Conservation (phyloP, 176 grass and related monocot species). For the Otatea glauca region DNA sequence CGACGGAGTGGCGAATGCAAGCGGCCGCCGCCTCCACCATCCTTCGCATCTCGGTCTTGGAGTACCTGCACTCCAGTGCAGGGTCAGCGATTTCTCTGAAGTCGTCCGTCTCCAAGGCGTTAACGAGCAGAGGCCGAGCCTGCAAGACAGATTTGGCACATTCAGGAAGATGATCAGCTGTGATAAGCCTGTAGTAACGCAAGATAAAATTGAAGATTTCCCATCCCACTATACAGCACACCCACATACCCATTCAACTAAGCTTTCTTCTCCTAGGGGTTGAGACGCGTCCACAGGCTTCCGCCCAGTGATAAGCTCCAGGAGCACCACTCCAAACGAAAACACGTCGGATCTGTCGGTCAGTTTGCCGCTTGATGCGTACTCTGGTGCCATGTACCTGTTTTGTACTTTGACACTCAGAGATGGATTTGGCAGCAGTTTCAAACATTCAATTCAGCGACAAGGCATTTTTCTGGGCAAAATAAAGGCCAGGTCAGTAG, state of each 20-base stretch:
- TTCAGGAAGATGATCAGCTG: background rate
- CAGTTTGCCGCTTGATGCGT: conserved; percentile 85
- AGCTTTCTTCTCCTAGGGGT: conserved; percentile 74
- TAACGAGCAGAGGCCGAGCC: conserved; percentile 69
- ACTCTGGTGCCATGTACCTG: conserved; percentile 90
- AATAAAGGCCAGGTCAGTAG: background rate
- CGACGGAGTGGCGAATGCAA: conserved; percentile 76
- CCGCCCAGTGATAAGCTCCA: conserved; percentile 90
- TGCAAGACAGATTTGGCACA: conserved; percentile 3
- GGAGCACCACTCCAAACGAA: conserved; percentile 92
- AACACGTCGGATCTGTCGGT: conserved; percentile 89
- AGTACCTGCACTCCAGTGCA: conserved; percentile 50
- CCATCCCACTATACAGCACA: background rate
- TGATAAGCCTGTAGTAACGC: background rate
- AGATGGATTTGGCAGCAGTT: background rate
- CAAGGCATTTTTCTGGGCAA: background rate
- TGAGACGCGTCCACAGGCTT: conserved; percentile 79
- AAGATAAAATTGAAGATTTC: conserved; percentile 1
- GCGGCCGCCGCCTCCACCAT: conserved; percentile 76
- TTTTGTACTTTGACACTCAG: background rate
- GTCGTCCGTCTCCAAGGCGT: conserved; percentile 60
- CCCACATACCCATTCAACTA: conserved; percentile 79
- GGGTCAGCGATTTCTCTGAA: conserved; percentile 70
- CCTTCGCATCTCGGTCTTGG: conserved; percentile 60
- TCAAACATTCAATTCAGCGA: background rate